These are phyloP conservation scores for Acanthamoeba sp. DNA, from an alignment of 208 protist genomes.

Conservation along the genomic window DNA sequence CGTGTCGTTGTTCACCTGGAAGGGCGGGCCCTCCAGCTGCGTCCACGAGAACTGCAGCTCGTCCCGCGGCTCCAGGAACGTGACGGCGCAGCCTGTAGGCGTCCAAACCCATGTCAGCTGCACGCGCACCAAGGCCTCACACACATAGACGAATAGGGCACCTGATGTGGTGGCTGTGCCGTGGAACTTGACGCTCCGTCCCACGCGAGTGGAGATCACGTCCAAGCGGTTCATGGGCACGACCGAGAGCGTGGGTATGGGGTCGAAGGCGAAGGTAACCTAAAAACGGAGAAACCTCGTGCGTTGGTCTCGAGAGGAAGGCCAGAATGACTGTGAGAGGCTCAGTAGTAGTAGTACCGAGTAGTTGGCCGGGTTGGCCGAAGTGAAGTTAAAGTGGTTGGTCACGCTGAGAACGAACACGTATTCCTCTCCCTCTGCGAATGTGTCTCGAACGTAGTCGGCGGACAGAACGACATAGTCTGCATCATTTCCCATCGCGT, in stretches of 20 bases:
- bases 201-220: not conserved
- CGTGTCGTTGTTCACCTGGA: conserved; percentile 31
- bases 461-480: not conserved
- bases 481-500: not conserved
- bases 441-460: conserved; percentile 32
- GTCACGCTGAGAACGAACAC: conserved; percentile 45
- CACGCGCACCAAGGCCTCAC: not conserved
- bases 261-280: conserved; percentile 60
- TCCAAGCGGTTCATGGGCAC: not conserved
- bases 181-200: conserved; percentile 38
- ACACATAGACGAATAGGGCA: not conserved
- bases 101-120: not conserved
- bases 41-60: conserved; percentile 42
- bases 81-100: not conserved
- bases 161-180: not conserved
- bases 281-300: not conserved
- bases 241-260: conserved; percentile 38
- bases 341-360: no score
- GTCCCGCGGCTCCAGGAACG: conserved; percentile 37
- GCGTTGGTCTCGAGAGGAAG: not conserved
- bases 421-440: conserved; percentile 20
- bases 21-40: not conserved
- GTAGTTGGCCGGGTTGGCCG: not conserved
- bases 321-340: no score
- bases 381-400: conserved; percentile 25